phyloP scores from a whole-genome alignment of 495 filamentous ascomycete genomes.

The Glarea lozoyensis region DNA sequence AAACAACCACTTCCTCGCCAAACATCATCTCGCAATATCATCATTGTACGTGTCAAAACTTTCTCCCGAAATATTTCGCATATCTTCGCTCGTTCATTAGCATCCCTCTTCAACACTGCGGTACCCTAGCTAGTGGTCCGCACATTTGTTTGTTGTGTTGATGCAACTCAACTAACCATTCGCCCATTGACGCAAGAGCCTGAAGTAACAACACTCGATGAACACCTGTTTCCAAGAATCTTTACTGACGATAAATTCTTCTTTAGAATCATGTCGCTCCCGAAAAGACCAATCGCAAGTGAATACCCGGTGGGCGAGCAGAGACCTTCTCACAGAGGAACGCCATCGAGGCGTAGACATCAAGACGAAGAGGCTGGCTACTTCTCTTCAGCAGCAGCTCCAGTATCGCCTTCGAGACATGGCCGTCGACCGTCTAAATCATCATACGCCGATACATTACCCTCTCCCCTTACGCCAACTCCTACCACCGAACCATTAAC shows the following conservation, averaged over 20 bases:
- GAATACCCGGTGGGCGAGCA: slow-evolving; percentile 52
- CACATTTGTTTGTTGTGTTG: neutral
- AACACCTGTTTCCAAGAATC: neutral
- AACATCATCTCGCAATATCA: slow-evolving; percentile 1
- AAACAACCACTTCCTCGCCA: slow-evolving; percentile 15
- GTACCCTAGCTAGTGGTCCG: neutral
- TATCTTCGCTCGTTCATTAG: neutral
- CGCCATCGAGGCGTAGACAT: slow-evolving; percentile 52
- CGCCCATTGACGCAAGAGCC: neutral
- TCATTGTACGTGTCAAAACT: slow-evolving; percentile 17
- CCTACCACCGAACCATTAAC: slow-evolving; percentile 30
- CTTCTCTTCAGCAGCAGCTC: slow-evolving; percentile 4
- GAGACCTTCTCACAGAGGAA: slow-evolving; percentile 51
- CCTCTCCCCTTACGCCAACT: slow-evolving; percentile 20
- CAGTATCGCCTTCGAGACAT: slow-evolving; percentile 15
- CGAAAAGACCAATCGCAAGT: slow-evolving; percentile 51
- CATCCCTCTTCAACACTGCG: neutral
- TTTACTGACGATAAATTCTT: slow-evolving; percentile 7
- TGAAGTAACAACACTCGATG: slow-evolving; percentile 6
- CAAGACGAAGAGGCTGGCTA: slow-evolving; percentile 56
- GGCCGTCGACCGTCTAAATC: slow-evolving; percentile 13
- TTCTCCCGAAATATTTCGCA: no score
- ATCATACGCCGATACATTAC: slow-evolving; percentile 18
- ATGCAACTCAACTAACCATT: neutral
- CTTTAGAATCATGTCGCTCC: slow-evolving; percentile 27